phyloP scores from a whole-genome alignment of 2,329 filamentous ascomycete species.

The Hypoxylon sp. region DNA sequence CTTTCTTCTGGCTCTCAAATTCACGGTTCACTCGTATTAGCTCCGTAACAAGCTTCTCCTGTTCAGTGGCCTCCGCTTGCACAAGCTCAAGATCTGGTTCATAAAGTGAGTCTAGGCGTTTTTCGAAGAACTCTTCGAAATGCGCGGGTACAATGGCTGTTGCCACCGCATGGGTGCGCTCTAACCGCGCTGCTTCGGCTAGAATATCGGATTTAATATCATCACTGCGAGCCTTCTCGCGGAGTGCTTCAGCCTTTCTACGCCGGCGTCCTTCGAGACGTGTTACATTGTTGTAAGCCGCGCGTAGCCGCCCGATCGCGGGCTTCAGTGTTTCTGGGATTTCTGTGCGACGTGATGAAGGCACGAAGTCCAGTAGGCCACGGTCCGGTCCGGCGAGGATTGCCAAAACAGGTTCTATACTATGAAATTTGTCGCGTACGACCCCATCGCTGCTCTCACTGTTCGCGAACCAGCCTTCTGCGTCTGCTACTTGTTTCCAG shows the following conservation, averaged over 20 bases:
- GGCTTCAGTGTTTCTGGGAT: conserved; percentile 86
- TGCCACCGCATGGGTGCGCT: conserved; percentile 83
- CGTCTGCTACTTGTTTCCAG: conserved; percentile 81
- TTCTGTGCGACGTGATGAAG: conserved; percentile 82
- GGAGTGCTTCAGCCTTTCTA: conserved; percentile 83
- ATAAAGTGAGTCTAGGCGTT: conserved; percentile 81
- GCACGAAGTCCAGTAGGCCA: conserved; percentile 88
- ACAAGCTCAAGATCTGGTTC: conserved; percentile 82
- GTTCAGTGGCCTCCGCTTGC: conserved; percentile 79
- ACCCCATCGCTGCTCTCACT: conserved; percentile 69
- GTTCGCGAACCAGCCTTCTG: conserved; percentile 86
- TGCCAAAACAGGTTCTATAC: conserved; percentile 80
- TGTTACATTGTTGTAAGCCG: conserved; percentile 86
- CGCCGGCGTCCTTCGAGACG: conserved; percentile 85
- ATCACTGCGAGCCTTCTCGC: conserved; percentile 85
- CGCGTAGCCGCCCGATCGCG: conserved; percentile 82
- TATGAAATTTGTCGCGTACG: conserved; percentile 83
- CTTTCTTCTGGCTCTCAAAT: conserved; percentile 80
- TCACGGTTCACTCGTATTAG: conserved; percentile 82
- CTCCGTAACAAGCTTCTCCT: conserved; percentile 78
- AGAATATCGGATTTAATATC: conserved; percentile 91
- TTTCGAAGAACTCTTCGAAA: conserved; percentile 92
- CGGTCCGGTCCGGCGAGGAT: conserved; percentile 85
- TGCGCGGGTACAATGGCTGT: conserved; percentile 88
- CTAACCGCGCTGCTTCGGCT: conserved; percentile 84